Conservation (phyloP, 495 filamentous ascomycete genomes). For the Xylaria curta region DNA sequence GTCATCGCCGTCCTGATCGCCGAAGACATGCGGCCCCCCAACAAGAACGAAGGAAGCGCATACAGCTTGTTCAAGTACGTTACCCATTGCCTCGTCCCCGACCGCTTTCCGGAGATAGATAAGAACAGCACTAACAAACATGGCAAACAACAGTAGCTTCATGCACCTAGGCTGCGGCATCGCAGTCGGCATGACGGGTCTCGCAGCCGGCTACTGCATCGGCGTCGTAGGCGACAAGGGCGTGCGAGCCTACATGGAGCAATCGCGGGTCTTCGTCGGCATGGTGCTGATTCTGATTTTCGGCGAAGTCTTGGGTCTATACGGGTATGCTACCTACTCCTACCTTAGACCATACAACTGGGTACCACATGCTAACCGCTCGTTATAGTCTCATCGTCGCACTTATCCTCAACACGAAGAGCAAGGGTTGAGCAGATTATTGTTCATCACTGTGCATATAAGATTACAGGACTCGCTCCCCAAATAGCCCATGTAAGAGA, state of each 20-base stretch:
- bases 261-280: slow-evolving; percentile 94
- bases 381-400: slow-evolving; percentile 52
- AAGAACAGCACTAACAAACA: slow-evolving; percentile 21
- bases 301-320: slow-evolving; percentile 94
- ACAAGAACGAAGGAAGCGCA: slow-evolving; percentile 47
- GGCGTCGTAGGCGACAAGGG: slow-evolving; percentile 94
- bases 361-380: slow-evolving; percentile 26
- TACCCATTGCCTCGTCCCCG: not conserved
- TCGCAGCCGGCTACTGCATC: slow-evolving; percentile 97
- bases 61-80: slow-evolving; percentile 86
- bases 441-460: not conserved
- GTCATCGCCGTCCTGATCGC: slow-evolving; percentile 96
- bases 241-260: slow-evolving; percentile 92
- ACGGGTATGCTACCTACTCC: slow-evolving; percentile 93
- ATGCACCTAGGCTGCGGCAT: slow-evolving; percentile 93
- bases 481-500: not conserved
- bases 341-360: no score
- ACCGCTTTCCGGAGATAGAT: no score
- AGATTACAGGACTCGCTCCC: not conserved
- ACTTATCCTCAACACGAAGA: slow-evolving; percentile 62
- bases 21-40: slow-evolving; percentile 74
- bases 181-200: slow-evolving; percentile 86
- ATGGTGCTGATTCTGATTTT: slow-evolving; percentile 99
- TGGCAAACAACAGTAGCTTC: slow-evolving; percentile 67
- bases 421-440: slow-evolving; percentile 50